Evolutionary conservation across 179 eudicot species (phyloP).

Genomic region (Heliamphora pulchella): DNA sequence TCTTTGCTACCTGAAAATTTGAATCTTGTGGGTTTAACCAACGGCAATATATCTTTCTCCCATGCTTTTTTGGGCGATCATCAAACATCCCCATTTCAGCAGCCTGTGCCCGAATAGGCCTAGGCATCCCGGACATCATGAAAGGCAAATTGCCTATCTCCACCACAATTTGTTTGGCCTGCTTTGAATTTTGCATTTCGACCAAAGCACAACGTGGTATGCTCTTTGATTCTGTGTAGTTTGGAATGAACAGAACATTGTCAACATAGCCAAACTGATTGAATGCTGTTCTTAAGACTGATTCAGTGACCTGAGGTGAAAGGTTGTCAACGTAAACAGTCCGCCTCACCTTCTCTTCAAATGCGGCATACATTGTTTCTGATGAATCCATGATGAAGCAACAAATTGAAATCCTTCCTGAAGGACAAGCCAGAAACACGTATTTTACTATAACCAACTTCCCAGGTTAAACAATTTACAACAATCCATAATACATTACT

Average conservation of each 20-base stretch:
- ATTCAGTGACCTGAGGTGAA: slow-evolving; percentile 44
- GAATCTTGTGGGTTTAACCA: slow-evolving; percentile 60
- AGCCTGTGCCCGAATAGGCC: slow-evolving; percentile 54
- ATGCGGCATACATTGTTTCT: slow-evolving; percentile 44
- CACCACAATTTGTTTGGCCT: slow-evolving; percentile 35
- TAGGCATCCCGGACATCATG: slow-evolving; percentile 76
- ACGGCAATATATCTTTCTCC: slow-evolving; percentile 27
- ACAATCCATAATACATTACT: no score
- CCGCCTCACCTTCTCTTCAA: slow-evolving; percentile 48
- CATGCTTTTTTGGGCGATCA: slow-evolving; percentile 59
- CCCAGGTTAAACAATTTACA: background rate
- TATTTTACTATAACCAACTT: background rate
- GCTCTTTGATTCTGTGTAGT: slow-evolving; percentile 31
- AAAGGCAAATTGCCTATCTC: slow-evolving; percentile 36
- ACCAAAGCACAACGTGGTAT: slow-evolving; percentile 44
- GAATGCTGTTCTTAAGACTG: slow-evolving; percentile 47
- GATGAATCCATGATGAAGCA: slow-evolving; percentile 25
- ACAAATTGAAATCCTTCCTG: background rate
- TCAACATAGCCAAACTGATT: slow-evolving; percentile 52
- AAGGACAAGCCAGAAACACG: background rate
- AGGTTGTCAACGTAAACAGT: slow-evolving; percentile 60
- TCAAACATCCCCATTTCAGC: slow-evolving; percentile 59
- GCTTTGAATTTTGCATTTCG: slow-evolving; percentile 39
- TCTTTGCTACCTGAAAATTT: slow-evolving; percentile 47
- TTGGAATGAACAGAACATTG: slow-evolving; percentile 40